Conservation (phyloP, 2,329 filamentous ascomycete genomes). For the Pezicula radicicola region DNA sequence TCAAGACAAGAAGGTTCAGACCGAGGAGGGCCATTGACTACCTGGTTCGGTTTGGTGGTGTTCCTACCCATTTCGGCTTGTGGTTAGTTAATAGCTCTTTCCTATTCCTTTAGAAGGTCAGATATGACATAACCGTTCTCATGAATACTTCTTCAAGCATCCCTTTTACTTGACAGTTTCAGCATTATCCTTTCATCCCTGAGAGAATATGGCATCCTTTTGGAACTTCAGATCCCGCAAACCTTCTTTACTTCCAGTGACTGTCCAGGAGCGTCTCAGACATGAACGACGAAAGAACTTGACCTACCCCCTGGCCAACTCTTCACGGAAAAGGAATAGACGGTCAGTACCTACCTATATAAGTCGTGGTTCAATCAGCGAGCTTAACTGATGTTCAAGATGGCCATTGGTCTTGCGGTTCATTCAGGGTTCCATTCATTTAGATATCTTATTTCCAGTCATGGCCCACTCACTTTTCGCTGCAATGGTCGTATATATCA, state of each 20-base stretch:
- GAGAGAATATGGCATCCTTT: no score
- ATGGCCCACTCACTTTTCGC: conserved; percentile 55
- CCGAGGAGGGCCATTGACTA: no score
- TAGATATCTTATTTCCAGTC: conserved; percentile 54
- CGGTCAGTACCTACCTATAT: conserved; percentile 13
- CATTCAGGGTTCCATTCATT: conserved; percentile 61
- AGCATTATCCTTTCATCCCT: no score
- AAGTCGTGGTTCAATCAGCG: background rate
- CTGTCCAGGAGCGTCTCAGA: background rate
- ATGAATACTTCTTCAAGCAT: no score
- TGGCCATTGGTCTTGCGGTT: conserved; percentile 63
- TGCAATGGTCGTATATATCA: conserved; percentile 54
- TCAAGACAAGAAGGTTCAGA: no score
- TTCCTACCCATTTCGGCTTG: no score
- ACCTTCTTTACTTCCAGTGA: background rate
- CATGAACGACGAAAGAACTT: conserved; percentile 12
- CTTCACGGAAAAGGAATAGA: conserved; percentile 25
- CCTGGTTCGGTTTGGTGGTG: no score
- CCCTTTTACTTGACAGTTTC: no score
- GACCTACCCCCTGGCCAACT: conserved; percentile 22
- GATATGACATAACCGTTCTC: no score
- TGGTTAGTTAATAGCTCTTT: no score
- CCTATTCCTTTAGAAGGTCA: no score
- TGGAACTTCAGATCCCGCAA: background rate
- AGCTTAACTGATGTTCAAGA: conserved; percentile 32